Base-by-base conservation (phyloP, 352 stramenopile genomes). In the Phytophthora vignae region DNA sequence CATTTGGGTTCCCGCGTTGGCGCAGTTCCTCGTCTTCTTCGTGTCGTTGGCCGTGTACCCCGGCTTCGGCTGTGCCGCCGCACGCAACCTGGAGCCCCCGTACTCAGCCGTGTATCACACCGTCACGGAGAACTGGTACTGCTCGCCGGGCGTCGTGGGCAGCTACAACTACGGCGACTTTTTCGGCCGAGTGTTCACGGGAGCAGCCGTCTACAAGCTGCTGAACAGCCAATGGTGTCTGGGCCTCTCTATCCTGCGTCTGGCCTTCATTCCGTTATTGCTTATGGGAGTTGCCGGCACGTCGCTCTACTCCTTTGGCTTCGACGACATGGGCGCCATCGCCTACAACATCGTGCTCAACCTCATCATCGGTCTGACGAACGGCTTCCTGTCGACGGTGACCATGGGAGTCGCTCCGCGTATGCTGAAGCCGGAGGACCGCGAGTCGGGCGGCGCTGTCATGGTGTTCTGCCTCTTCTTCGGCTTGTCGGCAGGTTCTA, bases 111-210 rank as follows among this genome's bases (percentile, higher is more conserved):
- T n/a, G n/a, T n/a, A n/a, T n/a, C n/a, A 81, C 46, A 38, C 58
- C 3, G 54, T 79, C 17, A 76, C 68, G 1, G n/a, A n/a, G n/a
- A n/a, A n/a, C n/a, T 91, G 83, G 85, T 89, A 87, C 55, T 82
- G 71, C 68, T 69, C 79, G 1, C 81, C 84, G 1, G 84, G 83
- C 19, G 82, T 90, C 55, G 82, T 90, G 21, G 84, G 71, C 15
- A 67, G 49, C 19, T 90, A 87, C 78, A 89, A 88, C 79, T 88
- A 83, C 73, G 83, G 83, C 10, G 83, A 91, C 63, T 87, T 86
- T 50, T 68, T 90, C 48, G 85, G 79, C 2, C 78, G 83, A 27
- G 42, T 90, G 25, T 46, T 89, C 44, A 87, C 67, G 7, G 73
- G 66, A 4, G 74, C 76, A 17, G 69, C 72, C 7, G 76, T 81